These are phyloP conservation scores for Hordeum vulgare DNA, from an alignment of 176 grass and related monocot genomes.

Conservation along the genomic window MorexV3_pseudomolecules_assembly NC_058520.1:505996130-505996629, in stretches of 20 bases:
- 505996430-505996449: conserved; percentile 53
- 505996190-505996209: conserved; percentile 35
- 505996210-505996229: conserved; percentile 35
- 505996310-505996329: conserved; percentile 38
- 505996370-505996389: conserved; percentile 37
- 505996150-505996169: conserved; percentile 21
- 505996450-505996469: conserved; percentile 49
- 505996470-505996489: conserved; percentile 52
- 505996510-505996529: conserved; percentile 46
- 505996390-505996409: neutral
- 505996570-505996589: conserved; percentile 53
- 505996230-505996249: conserved; percentile 29
- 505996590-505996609: conserved; percentile 58
- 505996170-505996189: conserved; percentile 50
- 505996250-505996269: conserved; percentile 54
- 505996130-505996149: neutral
- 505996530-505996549: conserved; percentile 31
- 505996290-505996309: conserved; percentile 30
- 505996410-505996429: conserved; percentile 45
- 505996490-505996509: conserved; percentile 41
- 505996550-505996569: conserved; percentile 55
- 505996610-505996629: conserved; percentile 19
- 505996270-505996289: conserved; percentile 46
- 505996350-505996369: conserved; percentile 47
- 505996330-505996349: conserved; percentile 45